Evolutionary conservation across 2,329 filamentous ascomycete species (phyloP).

Genomic region (Nothomitra cinnamomea): DNA sequence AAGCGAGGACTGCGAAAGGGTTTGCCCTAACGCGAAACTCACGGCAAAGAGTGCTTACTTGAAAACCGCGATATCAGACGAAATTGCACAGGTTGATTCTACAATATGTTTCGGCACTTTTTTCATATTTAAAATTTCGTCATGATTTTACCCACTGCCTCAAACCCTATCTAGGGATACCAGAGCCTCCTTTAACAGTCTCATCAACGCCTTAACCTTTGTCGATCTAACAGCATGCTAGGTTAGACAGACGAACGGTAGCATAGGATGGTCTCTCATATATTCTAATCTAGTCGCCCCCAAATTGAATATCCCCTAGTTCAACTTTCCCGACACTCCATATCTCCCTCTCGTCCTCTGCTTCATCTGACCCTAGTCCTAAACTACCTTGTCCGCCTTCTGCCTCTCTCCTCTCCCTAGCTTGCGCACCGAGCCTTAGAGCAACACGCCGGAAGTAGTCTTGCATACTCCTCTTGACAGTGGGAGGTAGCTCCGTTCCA

Average conservation of each 20-base stretch:
- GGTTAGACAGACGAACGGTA: too few relatives aligned
- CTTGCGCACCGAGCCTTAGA: conserved; percentile 67
- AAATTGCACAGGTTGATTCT: not conserved
- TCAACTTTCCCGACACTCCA: conserved; percentile 92
- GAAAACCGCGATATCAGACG: not conserved
- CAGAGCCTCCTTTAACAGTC: too few relatives aligned
- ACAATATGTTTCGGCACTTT: too few relatives aligned
- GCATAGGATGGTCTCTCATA: too few relatives aligned
- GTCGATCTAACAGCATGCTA: too few relatives aligned
- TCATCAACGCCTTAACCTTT: too few relatives aligned
- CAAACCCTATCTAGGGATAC: too few relatives aligned
- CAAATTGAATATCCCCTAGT: conserved; percentile 35
- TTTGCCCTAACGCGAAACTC: not conserved
- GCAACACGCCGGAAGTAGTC: conserved; percentile 97
- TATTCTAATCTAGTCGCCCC: conserved; percentile 13
- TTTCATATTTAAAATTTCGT: too few relatives aligned
- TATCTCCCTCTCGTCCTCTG: conserved; percentile 86
- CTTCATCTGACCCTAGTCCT: conserved; percentile 75
- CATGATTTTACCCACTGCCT: too few relatives aligned
- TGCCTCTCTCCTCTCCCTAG: conserved; percentile 74
- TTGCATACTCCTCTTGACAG: conserved; percentile 73
- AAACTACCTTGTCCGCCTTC: conserved; percentile 78
- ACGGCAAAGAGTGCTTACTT: not conserved
- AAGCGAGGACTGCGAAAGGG: not conserved
- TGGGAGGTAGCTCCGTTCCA: conserved; percentile 45